These are phyloP conservation scores for Meira nashicola DNA, from an alignment of 1,284 basidiomycete genomes.

Conservation along the genomic window DNA sequence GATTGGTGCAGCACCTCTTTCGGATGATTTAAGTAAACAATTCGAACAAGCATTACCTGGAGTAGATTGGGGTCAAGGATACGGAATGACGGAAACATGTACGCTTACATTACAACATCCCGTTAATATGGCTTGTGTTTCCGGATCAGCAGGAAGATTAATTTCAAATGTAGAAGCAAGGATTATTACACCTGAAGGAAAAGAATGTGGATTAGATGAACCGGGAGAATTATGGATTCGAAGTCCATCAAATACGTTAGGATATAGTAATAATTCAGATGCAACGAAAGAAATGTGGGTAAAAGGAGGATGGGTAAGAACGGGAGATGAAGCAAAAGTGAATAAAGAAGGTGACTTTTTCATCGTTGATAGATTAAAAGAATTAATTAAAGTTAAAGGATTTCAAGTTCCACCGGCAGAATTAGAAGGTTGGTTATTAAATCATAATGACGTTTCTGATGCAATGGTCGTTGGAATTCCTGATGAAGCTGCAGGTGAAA, in stretches of 20 bases:
- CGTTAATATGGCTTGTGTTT: background rate
- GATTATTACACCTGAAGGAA: constrained; percentile 39
- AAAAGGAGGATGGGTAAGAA: constrained; percentile 35
- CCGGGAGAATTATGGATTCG: constrained; percentile 55
- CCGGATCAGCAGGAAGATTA: constrained; percentile 16
- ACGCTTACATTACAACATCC: constrained; percentile 17
- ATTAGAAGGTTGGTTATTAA: constrained; percentile 68
- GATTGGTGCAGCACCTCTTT: constrained; percentile 39
- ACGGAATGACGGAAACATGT: constrained; percentile 28
- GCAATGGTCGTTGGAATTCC: constrained; percentile 69
- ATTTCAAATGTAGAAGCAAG: constrained; percentile 35
- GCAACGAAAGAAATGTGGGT: constrained; percentile 40
- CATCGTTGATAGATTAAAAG: constrained; percentile 36
- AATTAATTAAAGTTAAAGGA: constrained; percentile 31
- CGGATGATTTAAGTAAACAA: constrained; percentile 35
- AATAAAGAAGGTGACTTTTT: constrained; percentile 27
- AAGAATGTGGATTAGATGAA: constrained; percentile 38
- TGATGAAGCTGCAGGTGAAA: constrained; percentile 73
- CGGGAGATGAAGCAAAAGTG: constrained; percentile 37
- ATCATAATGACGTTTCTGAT: constrained; percentile 66
- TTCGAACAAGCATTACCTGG: constrained; percentile 28
- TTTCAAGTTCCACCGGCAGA: constrained; percentile 55
- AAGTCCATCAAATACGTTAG: constrained; percentile 55
- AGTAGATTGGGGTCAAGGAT: constrained; percentile 41
- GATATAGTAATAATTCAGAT: constrained; percentile 52